Base-by-base conservation (phyloP, 768 basidiomycete genomes). In the Austroboletus eburneus region DNA sequence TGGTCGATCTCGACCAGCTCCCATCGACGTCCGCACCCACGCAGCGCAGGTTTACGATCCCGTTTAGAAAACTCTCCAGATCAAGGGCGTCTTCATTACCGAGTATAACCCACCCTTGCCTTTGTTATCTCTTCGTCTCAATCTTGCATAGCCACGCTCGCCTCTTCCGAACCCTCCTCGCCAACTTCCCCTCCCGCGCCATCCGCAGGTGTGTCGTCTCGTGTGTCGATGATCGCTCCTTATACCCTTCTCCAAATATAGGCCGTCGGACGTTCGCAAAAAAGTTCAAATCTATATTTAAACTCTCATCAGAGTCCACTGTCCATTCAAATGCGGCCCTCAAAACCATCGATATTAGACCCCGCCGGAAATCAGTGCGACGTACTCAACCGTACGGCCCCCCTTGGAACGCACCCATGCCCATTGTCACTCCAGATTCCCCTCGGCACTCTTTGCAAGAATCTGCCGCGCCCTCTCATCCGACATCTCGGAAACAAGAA, bases 381-480 rank as follows among this genome's bases (percentile, higher is more conserved):
- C 69, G 69, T 16, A 70, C 70, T 10, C 68, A 70, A 16, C 69
- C 69, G 4, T 70, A 70, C 21, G 63, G 66, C 10, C 61, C 67
- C 29, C 69, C 69, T 4, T 70, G 67, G 55, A 71, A 67, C 48
- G 61, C 56, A 16, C 46, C 50, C 2, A 65, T 65, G 63, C 62
- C 62, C 16, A 34, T 46, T n/a, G 39, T 30, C 12, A 54, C 59
- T 16, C 34, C 21, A 1, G 9, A 7, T 34, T 39, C 42, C 13
- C 21, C 48, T 10, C 43, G 24, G 6, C 48, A 43, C 16, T 40
- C 41, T 43, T 14, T 34, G 16, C 54, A 24, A 20, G 34, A 42
- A 35, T 20, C 37, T 9, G 3, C 32, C 9, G 40, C 18, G 9
- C 46, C 42, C 25, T 22, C 39, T 17, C n/a, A 22, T 2, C 17